Percentiles rank a stretch among this genome's conserved stretches.
Evolutionary conservation across 2,329 filamentous ascomycete genomes (phyloP).

Genomic region (Phymatotrichopsis omnivora): DNA sequence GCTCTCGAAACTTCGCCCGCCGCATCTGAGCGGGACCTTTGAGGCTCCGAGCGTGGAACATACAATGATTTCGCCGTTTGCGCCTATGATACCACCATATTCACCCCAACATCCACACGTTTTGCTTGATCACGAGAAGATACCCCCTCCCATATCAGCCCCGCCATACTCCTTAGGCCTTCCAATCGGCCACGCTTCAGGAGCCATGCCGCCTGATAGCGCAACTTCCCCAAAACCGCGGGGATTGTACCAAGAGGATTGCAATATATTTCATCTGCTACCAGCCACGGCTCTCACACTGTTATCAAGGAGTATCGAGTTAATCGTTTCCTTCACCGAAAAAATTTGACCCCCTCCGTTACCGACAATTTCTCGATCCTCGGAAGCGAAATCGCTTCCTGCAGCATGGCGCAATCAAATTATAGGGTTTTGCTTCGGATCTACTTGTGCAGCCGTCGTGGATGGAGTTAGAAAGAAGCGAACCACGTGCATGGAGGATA

Average conservation of each 20-base stretch:
- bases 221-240: slow-evolving; percentile 27
- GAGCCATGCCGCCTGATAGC: slow-evolving; percentile 18
- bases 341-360: slow-evolving; percentile 77
- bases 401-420: slow-evolving; percentile 15
- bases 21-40: slow-evolving; percentile 21
- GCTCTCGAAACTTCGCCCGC: slow-evolving; percentile 26
- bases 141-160: slow-evolving; percentile 20
- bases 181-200: slow-evolving; percentile 15
- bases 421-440: slow-evolving; percentile 28
- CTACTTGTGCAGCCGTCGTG: slow-evolving; percentile 25
- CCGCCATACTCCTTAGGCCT: slow-evolving; percentile 19
- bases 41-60: slow-evolving; percentile 11
- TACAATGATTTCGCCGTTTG: slow-evolving; percentile 25
- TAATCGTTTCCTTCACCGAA: slow-evolving; percentile 60
- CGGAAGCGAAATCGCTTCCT: slow-evolving; percentile 39
- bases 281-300: slow-evolving; percentile 68
- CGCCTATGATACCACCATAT: slow-evolving; percentile 26
- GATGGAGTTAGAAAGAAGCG: slow-evolving; percentile 29
- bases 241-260: slow-evolving; percentile 32
- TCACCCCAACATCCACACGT: slow-evolving; percentile 26
- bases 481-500: slow-evolving; percentile 24
- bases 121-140: slow-evolving; percentile 27
- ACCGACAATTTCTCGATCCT: slow-evolving; percentile 51
- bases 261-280: slow-evolving; percentile 63
- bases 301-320: slow-evolving; percentile 61